These are phyloP conservation scores for Lichtheimia corymbifera DNA, from an alignment of 371 early-diverging fungal species.

Conservation along the genomic window DNA sequence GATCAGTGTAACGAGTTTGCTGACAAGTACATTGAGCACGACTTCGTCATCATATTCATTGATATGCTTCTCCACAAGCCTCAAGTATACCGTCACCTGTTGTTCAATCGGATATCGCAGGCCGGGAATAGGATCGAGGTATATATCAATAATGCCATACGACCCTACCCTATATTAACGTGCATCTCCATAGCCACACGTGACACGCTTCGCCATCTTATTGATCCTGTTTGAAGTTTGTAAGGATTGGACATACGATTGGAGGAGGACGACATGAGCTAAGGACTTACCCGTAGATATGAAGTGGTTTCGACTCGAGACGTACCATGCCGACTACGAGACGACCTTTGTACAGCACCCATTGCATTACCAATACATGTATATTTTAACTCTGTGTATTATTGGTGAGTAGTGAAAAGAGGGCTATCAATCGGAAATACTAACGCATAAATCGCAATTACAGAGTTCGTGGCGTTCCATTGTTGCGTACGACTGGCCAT, in stretches of 20 bases:
- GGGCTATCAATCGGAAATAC: background rate
- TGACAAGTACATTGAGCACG: slow-evolving; percentile 94
- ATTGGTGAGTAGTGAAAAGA: slow-evolving; percentile 48
- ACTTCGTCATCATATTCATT: slow-evolving; percentile 87
- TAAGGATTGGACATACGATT: slow-evolving; percentile 14
- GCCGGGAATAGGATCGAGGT: slow-evolving; percentile 64
- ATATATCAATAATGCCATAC: slow-evolving; percentile 5
- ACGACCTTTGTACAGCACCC: slow-evolving; percentile 61
- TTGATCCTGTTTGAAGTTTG: slow-evolving; percentile 90
- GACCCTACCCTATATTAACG: background rate
- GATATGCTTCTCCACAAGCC: slow-evolving; percentile 92
- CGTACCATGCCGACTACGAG: slow-evolving; percentile 53
- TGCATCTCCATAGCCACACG: slow-evolving; percentile 52
- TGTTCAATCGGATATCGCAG: slow-evolving; percentile 73
- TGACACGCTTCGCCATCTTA: slow-evolving; percentile 78
- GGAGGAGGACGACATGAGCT: background rate
- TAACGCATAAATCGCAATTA: slow-evolving; percentile 1
- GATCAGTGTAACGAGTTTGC: slow-evolving; percentile 80
- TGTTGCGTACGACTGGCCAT: slow-evolving; percentile 37
- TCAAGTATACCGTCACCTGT: slow-evolving; percentile 89
- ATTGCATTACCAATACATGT: slow-evolving; percentile 76
- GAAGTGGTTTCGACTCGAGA: slow-evolving; percentile 90
- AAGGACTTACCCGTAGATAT: slow-evolving; percentile 58
- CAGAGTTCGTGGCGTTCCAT: slow-evolving; percentile 55
- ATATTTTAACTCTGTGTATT: slow-evolving; percentile 74